Evolutionary conservation across 2,329 filamentous ascomycete species (phyloP), one percentile per base, ranked within the genome.

Genomic region (Penicillium sp.): DNA sequence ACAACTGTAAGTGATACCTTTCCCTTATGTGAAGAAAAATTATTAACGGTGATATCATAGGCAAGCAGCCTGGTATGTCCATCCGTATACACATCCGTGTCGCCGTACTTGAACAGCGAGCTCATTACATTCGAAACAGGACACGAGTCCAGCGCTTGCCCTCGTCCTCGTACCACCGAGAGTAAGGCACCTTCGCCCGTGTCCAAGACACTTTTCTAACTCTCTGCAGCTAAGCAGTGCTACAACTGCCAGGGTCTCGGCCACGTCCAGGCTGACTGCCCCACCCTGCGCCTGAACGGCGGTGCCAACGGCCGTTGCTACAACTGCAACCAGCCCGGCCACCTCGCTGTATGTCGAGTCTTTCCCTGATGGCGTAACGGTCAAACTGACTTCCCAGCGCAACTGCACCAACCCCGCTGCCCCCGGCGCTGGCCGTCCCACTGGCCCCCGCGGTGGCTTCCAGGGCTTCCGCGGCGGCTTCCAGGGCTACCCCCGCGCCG

Each of bases 191-290:
- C 35, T 27, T 48, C 45, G 36, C 49, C 28, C 38, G 20, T 25
- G 31, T 40, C 46, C 38, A 16, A 44, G n/a, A 38, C 33, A 55
- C 63, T 40, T 61, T 55, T 48, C 61, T 59, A 54, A 58, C 53
- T 28, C 44, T 28, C 46, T 55, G 42, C 66, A 86, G 91, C 91
- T 47, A 99, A 99, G 86, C 94, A 99, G 82, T 99, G 94, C 85
- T 99, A 99, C 76, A 94, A 97, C 79, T 99, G 94, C 82, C 94
- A 97, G 81, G 94, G 94, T 53, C 84, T 97, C 56, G 94, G 94
- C 63, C 94, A 99, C 73, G 94, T 99, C 67, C 94, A 99, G 81
- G 94, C 94, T 64, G 94, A 99, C 76, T 99, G 94, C 83, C 94
- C 94, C 67, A 97, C 94, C 57, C 84, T 99, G 60, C 90, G 94